Base-by-base conservation (phyloP, 257 asterid genomes). In the Solanum peruvianum region DNA sequence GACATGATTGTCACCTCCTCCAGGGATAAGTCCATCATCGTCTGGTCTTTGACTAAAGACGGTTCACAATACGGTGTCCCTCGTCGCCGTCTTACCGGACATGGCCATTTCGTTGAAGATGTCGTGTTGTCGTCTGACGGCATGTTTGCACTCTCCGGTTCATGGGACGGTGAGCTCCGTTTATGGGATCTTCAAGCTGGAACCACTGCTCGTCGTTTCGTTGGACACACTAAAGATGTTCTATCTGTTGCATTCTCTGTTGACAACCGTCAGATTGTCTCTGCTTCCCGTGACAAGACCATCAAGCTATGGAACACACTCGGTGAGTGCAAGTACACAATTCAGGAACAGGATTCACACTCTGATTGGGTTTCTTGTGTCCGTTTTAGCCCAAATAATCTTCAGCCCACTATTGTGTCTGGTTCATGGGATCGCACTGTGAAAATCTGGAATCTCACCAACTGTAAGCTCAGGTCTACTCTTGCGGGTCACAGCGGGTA, bases 111-210 rank as follows among this genome's bases (percentile, higher is more conserved):
- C 89, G 97, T 95, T 8, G 91, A 95, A 88, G 98, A 95, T 88
- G 98, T 95, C 23, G 97, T 94, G 42, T 93, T 95, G 78, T 95
- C 98, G 2, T 95, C 98, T 80, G 98, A 95, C 81, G 97, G 98
- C 18, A 95, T 93, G 90, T 95, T 95, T 70, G 98, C 98, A 3
- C 95, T 95, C 78, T 95, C 98, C 75, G 98, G 98, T n/a, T 93
- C 97, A 33, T 95, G 98, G 98, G 98, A 95, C 90, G 93, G 95
- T 31, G 98, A 95, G 90, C 95, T 94, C 86, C 97, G 98, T 72
- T 94, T 95, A 64, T 95, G 98, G 98, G 98, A 95, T 49, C 91
- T 95, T 18, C 90, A 90, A 71, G 89, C 98, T 44, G 98, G 98
- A 3, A 86, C 87, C 70, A 93, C 97, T 9, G 94, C 95, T 29